Evolutionary conservation across 805 yeast species (phyloP), one percentile per base, ranked within the genome.

Genomic region (Torulaspora microellipsoides): DNA sequence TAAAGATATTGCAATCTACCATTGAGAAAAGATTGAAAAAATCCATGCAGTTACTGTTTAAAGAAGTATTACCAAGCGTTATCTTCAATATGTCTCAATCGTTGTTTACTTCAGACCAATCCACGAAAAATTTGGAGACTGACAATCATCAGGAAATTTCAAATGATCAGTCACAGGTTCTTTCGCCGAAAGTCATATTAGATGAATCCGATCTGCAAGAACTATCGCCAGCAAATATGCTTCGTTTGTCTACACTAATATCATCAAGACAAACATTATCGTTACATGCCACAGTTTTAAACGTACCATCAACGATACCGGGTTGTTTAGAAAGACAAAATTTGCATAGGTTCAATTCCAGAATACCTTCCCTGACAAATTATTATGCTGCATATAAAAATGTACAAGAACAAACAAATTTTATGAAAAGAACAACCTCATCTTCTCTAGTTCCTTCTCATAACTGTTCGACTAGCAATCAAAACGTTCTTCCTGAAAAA

Each of bases 241-340:
- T 80, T 58, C 74, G 83, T 55, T 70, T 90, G 11, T 75, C 85
- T 0, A 75, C 85, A 4, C 68, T 91, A 46, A 76, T 80, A 37
- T 78, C 83, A 12, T 80, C 91, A 1, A 76, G 96, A 50, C 88
- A 85, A 52, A 86, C 97, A 0, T 70, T 91, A 48, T 78, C 85
- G n/a, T 63, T 91, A 37, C 72, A 76, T 20, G 74, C 85, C 0
- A 80, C 85, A 1, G 55, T 55, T 8, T 66, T 31, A 72, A 63
- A 15, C 72, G 66, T 42, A 70, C 72, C 56, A 66, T 71, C 53
- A 27, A 53, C 59, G 8, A 60, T 62, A 20, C 62, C 59, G 10
- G 65, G 66, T 9, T 62, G 66, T 44, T 37, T 65, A 30, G 67
- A 64, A 47, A 61, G 65, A 46, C 65, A 63, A 34, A 63, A 63